These are phyloP conservation scores for Peterozyma toletana DNA, from an alignment of 805 yeast species.

Conservation along the genomic window DNA sequence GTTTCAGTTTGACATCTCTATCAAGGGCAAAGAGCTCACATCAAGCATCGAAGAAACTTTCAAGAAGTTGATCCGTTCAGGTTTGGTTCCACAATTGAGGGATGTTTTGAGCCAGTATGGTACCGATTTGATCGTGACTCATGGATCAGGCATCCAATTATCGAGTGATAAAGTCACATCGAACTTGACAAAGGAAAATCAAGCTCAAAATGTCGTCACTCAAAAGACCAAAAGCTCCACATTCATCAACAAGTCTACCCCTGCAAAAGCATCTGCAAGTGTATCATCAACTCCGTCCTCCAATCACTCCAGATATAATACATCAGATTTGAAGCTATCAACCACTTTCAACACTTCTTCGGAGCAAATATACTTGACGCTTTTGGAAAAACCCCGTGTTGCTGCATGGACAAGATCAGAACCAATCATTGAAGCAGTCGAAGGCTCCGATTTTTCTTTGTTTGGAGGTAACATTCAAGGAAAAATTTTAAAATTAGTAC, in stretches of 20 bases:
- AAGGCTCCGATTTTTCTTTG: slow-evolving; percentile 56
- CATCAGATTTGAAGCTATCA: slow-evolving; percentile 70
- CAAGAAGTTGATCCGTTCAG: slow-evolving; percentile 38
- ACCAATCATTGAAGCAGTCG: slow-evolving; percentile 50
- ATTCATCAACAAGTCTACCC: slow-evolving; percentile 8
- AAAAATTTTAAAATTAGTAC: slow-evolving; percentile 50
- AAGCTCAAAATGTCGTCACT: slow-evolving; percentile 21
- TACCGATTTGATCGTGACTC: slow-evolving; percentile 60
- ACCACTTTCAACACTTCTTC: slow-evolving; percentile 84
- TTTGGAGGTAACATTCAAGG: slow-evolving; percentile 89
- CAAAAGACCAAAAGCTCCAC: slow-evolving; percentile 21
- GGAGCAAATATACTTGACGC: slow-evolving; percentile 72
- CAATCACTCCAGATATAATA: slow-evolving; percentile 66
- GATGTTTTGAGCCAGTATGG: slow-evolving; percentile 60
- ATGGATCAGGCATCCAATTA: slow-evolving; percentile 86
- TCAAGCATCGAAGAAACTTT: slow-evolving; percentile 30
- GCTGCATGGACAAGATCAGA: slow-evolving; percentile 87
- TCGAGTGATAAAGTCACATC: slow-evolving; percentile 60
- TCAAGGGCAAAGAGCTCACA: slow-evolving; percentile 45
- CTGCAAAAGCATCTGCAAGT: slow-evolving; percentile 9
- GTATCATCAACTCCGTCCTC: slow-evolving; percentile 10
- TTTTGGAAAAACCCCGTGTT: slow-evolving; percentile 69
- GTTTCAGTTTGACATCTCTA: slow-evolving; percentile 72
- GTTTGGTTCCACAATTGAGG: slow-evolving; percentile 68
- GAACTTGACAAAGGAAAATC: slow-evolving; percentile 44